Conservation (phyloP, 2,329 filamentous ascomycete genomes). For the Cucurbitaria berberidis region DNA sequence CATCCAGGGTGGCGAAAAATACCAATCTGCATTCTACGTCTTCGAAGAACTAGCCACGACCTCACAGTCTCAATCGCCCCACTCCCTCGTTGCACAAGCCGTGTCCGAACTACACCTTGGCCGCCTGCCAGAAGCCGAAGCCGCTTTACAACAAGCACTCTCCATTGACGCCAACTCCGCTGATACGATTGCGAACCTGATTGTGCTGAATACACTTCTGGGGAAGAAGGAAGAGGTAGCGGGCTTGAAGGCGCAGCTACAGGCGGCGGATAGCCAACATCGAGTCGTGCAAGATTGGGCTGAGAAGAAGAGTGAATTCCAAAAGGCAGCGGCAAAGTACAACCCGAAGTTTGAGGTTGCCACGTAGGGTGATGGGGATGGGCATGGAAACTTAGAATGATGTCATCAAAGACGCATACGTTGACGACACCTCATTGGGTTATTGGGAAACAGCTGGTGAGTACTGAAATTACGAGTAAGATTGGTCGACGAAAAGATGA, state of each 20-base stretch:
- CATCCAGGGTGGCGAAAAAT: conserved; percentile 84
- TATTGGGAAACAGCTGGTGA: too few species aligned
- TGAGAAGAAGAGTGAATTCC: conserved; percentile 87
- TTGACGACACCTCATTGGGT: too few species aligned
- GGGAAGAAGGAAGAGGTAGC: conserved; percentile 68
- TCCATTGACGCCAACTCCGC: conserved; percentile 73
- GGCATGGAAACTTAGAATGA: neutral
- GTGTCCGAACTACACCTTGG: conserved; percentile 91
- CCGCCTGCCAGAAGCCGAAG: conserved; percentile 85
- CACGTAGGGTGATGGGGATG: conserved; percentile 28
- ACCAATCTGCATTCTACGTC: conserved; percentile 96
- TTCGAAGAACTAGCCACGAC: conserved; percentile 94
- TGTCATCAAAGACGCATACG: neutral
- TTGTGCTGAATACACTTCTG: conserved; percentile 78
- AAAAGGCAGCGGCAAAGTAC: conserved; percentile 85
- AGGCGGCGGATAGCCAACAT: conserved; percentile 70
- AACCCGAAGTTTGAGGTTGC: conserved; percentile 73
- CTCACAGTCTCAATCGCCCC: conserved; percentile 76
- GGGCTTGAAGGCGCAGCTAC: conserved; percentile 61
- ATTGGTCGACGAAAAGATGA: neutral
- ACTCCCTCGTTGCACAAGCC: conserved; percentile 83
- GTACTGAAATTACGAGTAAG: too few species aligned
- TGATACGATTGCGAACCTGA: conserved; percentile 79
- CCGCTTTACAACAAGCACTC: conserved; percentile 80
- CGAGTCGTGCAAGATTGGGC: conserved; percentile 73